Conservation (phyloP, 108 stramenopile species). For the Thalassiosira profunda region DNA sequence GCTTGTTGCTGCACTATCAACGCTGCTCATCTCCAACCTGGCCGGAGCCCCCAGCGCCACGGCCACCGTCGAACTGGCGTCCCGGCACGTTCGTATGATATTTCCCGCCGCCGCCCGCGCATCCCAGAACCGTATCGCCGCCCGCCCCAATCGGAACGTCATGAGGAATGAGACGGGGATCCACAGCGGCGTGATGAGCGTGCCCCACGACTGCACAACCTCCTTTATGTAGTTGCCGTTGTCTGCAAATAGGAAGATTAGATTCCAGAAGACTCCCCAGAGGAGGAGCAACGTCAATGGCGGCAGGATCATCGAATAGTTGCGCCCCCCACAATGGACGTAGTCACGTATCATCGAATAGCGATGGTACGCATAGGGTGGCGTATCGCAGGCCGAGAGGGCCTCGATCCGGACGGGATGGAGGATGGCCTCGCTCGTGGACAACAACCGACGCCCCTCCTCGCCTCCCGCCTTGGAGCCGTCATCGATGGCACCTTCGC, state of each 20-base stretch:
- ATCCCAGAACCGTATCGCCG: conserved; percentile 31
- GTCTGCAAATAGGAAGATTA: conserved; percentile 23
- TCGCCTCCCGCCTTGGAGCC: no score
- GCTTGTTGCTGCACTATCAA: neutral
- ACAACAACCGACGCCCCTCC: no score
- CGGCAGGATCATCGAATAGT: conserved; percentile 31
- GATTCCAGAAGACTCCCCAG: conserved; percentile 40
- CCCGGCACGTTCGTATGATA: conserved; percentile 32
- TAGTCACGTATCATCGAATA: no score
- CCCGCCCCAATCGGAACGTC: conserved; percentile 41
- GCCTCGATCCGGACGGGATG: conserved; percentile 24
- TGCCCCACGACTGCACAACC: no score
- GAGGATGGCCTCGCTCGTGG: no score
- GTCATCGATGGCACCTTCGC: no score
- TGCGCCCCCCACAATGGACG: no score
- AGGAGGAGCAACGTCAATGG: conserved; percentile 20
- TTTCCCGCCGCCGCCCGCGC: conserved; percentile 32
- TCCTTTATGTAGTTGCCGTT: no score
- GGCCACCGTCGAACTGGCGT: conserved; percentile 25
- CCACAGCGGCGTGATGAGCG: conserved; percentile 23
- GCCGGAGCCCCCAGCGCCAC: conserved; percentile 31
- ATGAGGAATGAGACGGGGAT: conserved; percentile 45
- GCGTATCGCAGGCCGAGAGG: conserved; percentile 23
- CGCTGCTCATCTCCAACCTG: conserved; percentile 16
- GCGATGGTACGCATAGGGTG: conserved; percentile 27